Evolutionary conservation across 164 flowering plant genomes (phyloP).

Genomic region (Magnolia sinica): DNA sequence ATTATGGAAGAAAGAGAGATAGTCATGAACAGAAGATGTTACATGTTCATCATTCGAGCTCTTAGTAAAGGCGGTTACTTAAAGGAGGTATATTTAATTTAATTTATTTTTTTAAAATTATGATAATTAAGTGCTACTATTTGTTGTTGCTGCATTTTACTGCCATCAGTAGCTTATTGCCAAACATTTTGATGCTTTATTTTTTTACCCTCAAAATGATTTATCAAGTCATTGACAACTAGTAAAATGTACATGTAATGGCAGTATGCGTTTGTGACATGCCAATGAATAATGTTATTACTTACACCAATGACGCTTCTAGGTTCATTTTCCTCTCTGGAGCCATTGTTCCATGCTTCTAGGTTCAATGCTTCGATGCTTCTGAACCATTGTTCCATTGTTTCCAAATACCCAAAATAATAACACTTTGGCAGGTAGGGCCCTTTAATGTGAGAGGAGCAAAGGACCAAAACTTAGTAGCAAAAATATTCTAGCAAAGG

Average conservation of each 20-base stretch:
- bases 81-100: slow-evolving; percentile 53
- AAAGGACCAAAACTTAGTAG: no score
- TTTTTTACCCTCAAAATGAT: no score
- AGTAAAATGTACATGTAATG: no score
- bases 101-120: neutral
- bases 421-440: neutral
- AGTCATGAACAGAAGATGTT: slow-evolving; percentile 33
- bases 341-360: no score
- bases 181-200: no score
- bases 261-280: neutral
- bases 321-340: neutral
- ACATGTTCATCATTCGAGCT: slow-evolving; percentile 41
- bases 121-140: neutral
- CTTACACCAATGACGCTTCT: neutral
- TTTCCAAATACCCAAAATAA: no score
- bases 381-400: no score
- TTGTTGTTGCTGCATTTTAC: neutral
- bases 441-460: no score
- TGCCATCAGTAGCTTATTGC: no score
- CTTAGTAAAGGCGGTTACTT: slow-evolving; percentile 79
- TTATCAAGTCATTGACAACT: no score
- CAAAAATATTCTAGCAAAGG: no score
- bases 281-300: neutral
- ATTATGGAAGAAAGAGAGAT: slow-evolving; percentile 55
- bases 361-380: no score